phyloP scores from a whole-genome alignment of 768 basidiomycete species.

The Lentinula boryana region DNA sequence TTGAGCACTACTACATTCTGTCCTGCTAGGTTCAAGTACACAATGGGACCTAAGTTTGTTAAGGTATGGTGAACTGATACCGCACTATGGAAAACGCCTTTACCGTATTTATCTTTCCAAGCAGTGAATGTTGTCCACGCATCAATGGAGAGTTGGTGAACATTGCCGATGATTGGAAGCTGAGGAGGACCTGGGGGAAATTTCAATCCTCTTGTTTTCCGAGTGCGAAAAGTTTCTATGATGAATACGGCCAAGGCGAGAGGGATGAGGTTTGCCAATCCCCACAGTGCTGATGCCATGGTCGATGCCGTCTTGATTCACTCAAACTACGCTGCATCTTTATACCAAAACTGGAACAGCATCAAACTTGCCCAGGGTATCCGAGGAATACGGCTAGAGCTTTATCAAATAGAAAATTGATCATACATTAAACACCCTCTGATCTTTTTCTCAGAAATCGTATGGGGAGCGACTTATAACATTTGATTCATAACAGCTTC shows the following conservation, averaged over 20 bases:
- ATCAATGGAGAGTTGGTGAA: constrained; percentile 13
- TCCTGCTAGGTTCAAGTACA: constrained; percentile 6
- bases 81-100: neutral
- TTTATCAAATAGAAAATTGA: no score
- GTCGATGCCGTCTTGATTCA: neutral
- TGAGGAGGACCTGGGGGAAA: constrained; percentile 18
- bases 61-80: neutral
- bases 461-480: no score
- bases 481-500: no score
- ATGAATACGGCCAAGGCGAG: neutral
- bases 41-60: constrained; percentile 7
- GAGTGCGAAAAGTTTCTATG: neutral
- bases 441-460: no score
- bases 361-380: no score
- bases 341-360: no score
- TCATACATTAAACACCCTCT: no score
- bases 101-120: constrained; percentile 16
- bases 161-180: constrained; percentile 18
- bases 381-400: no score
- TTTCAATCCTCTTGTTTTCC: neutral
- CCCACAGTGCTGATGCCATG: neutral
- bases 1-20: constrained; percentile 19
- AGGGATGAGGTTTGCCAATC: neutral
- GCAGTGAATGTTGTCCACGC: constrained; percentile 12
- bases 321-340: no score